Conservation (phyloP, 2,329 filamentous ascomycete species). For the Exophiala spinifera region DNA sequence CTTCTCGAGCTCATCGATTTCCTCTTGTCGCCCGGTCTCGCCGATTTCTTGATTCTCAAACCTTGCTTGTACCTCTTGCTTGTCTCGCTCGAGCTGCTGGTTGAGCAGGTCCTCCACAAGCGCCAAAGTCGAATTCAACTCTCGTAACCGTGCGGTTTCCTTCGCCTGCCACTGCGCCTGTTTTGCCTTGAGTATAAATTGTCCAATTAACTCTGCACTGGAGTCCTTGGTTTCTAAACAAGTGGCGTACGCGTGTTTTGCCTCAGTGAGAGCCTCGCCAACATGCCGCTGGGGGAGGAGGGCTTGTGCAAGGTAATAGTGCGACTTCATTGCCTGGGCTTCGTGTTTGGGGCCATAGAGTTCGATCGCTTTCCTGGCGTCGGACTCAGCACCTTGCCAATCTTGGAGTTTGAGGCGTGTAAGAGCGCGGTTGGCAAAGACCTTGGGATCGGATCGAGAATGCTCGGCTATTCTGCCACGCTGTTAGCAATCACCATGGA, state of each 20-base stretch:
- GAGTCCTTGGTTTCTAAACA: slow-evolving; percentile 63
- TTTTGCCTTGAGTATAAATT: slow-evolving; percentile 73
- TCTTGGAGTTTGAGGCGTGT: slow-evolving; percentile 69
- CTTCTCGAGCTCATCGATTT: slow-evolving; percentile 56
- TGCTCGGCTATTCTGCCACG: slow-evolving; percentile 62
- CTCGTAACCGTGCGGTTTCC: slow-evolving; percentile 54
- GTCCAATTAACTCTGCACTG: slow-evolving; percentile 68
- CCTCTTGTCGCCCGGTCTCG: slow-evolving; percentile 67
- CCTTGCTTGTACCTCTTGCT: slow-evolving; percentile 36
- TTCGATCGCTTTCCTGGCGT: slow-evolving; percentile 72
- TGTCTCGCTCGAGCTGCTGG: slow-evolving; percentile 38
- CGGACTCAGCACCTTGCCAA: slow-evolving; percentile 72
- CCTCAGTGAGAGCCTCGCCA: slow-evolving; percentile 68
- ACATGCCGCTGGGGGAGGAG: slow-evolving; percentile 70
- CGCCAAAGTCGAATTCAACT: slow-evolving; percentile 42
- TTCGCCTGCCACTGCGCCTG: slow-evolving; percentile 78
- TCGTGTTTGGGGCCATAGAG: slow-evolving; percentile 50
- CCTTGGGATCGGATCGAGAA: slow-evolving; percentile 70
- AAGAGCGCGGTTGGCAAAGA: slow-evolving; percentile 89
- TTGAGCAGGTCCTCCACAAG: slow-evolving; percentile 42
- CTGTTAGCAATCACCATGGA: neutral
- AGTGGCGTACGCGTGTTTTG: slow-evolving; percentile 68
- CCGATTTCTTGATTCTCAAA: slow-evolving; percentile 45
- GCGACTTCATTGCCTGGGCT: slow-evolving; percentile 70
- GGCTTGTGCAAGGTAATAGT: slow-evolving; percentile 79